phyloP scores from a whole-genome alignment of 345 rosid genomes.

The Eutrema yunnanense region DNA sequence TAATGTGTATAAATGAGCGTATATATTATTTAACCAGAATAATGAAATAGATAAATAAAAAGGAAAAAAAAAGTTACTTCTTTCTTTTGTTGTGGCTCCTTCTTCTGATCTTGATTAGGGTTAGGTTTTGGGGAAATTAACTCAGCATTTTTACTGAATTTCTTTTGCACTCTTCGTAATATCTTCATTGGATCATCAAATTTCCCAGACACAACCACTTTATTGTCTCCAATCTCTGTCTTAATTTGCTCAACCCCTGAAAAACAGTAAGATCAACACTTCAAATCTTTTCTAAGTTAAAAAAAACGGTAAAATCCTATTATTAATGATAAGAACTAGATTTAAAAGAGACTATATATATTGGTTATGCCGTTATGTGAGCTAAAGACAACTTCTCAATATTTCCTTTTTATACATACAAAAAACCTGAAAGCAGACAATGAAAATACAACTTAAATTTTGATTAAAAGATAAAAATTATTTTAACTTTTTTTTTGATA shows the following conservation, averaged over 20 bases:
- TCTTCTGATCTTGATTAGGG: constrained; percentile 12
- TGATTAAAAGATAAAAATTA: background rate
- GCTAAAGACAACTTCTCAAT: background rate
- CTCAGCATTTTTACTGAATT: constrained; percentile 45
- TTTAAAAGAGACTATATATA: background rate
- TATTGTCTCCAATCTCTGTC: constrained; percentile 31
- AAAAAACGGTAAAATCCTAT: background rate
- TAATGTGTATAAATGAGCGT: background rate
- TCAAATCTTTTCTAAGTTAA: background rate
- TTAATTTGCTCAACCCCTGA: constrained; percentile 52
- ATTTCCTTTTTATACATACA: background rate
- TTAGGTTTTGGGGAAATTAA: constrained; percentile 47
- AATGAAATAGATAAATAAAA: background rate
- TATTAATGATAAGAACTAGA: background rate
- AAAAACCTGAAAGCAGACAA: background rate
- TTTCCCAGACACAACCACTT: constrained; percentile 45
- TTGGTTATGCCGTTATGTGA: background rate
- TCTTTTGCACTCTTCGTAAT: constrained; percentile 42
- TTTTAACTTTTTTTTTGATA: background rate
- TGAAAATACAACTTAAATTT: background rate
- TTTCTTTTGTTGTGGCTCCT: constrained; percentile 31
- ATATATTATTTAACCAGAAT: background rate
- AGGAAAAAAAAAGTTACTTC: constrained; percentile 20
- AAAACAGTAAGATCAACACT: background rate
- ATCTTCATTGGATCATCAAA: constrained; percentile 44